Conservation (phyloP, 139 green algal genomes). For the Desmodesmus armatus region DNA sequence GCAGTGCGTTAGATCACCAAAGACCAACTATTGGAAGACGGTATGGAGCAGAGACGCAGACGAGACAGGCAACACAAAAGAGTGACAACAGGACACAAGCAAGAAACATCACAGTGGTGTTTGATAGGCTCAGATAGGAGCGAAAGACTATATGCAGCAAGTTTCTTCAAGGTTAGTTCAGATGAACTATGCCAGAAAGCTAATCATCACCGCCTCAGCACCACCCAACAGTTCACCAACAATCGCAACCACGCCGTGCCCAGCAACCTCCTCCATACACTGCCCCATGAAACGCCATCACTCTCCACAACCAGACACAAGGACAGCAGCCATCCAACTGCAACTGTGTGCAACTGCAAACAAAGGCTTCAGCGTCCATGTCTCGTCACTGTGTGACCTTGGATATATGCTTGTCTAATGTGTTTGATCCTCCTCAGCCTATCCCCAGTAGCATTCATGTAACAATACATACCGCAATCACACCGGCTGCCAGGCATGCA, state of each 20-base stretch:
- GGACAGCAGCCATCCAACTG: neutral
- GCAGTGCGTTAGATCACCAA: neutral
- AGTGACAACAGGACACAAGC: neutral
- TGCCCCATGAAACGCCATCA: neutral
- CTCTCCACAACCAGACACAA: neutral
- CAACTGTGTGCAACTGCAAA: neutral
- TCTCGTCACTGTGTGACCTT: conserved; percentile 37
- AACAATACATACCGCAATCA: neutral
- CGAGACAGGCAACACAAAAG: neutral
- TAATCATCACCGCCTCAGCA: conserved; percentile 50
- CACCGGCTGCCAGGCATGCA: neutral
- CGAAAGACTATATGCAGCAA: conserved; percentile 57
- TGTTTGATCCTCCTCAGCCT: neutral
- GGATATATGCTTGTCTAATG: conserved; percentile 53
- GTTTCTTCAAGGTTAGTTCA: conserved; percentile 50
- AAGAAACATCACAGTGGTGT: neutral
- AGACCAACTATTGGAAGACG: neutral
- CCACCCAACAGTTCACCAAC: neutral
- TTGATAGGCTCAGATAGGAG: conserved; percentile 63
- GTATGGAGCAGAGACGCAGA: neutral
- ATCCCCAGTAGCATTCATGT: neutral
- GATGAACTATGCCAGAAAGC: conserved; percentile 60
- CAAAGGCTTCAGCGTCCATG: neutral
- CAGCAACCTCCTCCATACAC: neutral
- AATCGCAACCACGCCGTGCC: neutral